Percentiles rank a stretch among this genome's conserved stretches.
phyloP scores from a whole-genome alignment of 78 protist species.

The Mastigamoeba balamuthi region DNA sequence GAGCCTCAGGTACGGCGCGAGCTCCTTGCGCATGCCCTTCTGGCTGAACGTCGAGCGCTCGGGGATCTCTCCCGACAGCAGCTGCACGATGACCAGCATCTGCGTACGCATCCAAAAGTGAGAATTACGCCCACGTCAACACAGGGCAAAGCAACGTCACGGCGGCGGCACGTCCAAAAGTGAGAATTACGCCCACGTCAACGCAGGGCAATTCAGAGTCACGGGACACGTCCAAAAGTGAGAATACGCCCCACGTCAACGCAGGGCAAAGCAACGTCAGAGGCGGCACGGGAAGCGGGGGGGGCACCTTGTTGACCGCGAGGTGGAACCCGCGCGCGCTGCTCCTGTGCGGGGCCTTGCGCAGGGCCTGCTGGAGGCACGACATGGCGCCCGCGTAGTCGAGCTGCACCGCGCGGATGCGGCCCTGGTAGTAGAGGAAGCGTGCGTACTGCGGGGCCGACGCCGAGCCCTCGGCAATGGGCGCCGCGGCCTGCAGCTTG shows the following conservation, averaged over 20 bases:
- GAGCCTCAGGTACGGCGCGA: constrained; percentile 60
- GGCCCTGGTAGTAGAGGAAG: constrained; percentile 63
- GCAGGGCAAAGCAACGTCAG: too few species aligned
- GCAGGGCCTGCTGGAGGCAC: constrained; percentile 41
- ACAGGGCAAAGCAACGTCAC: too few species aligned
- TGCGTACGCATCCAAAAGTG: too few species aligned
- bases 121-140: too few species aligned
- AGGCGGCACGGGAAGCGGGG: too few species aligned
- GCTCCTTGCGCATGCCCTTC: background rate
- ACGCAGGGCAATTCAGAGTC: too few species aligned
- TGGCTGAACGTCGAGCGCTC: constrained; percentile 38
- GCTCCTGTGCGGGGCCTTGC: constrained; percentile 86
- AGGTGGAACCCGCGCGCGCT: constrained; percentile 61
- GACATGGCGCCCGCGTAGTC: constrained; percentile 58
- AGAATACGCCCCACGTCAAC: too few species aligned
- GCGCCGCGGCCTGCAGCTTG: constrained; percentile 45
- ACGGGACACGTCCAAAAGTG: too few species aligned
- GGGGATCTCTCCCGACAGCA: constrained; percentile 80
- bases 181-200: too few species aligned
- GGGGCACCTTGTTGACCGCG: too few species aligned
- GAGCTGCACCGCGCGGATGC: constrained; percentile 62
- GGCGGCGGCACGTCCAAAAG: too few species aligned
- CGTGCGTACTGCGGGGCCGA: constrained; percentile 61
- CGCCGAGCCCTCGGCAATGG: constrained; percentile 32
- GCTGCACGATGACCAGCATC: constrained; percentile 53